phyloP scores from a whole-genome alignment of 2,329 filamentous ascomycete genomes.

The Stagonosporopsis chrysanthemi region DNA sequence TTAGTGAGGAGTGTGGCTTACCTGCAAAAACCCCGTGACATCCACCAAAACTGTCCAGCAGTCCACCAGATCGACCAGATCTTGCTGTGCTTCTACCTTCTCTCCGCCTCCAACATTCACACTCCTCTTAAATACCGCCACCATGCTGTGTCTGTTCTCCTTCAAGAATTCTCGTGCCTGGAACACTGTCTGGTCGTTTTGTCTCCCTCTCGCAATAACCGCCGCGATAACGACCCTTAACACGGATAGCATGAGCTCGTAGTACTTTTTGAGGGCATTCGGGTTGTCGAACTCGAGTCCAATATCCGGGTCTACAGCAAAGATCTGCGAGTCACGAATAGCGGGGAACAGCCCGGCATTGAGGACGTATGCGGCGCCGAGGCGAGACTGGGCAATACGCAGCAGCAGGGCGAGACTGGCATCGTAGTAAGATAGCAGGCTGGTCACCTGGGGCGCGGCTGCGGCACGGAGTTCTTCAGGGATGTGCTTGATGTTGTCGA shows the following conservation, averaged over 20 bases:
- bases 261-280: conserved; percentile 79
- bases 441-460: conserved; percentile 57
- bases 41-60: conserved; percentile 83
- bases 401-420: conserved; percentile 83
- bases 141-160: conserved; percentile 82
- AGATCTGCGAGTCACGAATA: conserved; percentile 82
- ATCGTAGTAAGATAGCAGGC: conserved; percentile 68
- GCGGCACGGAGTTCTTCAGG: conserved; percentile 67
- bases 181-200: conserved; percentile 75
- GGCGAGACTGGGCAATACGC: conserved; percentile 80
- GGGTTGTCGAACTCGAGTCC: conserved; percentile 77
- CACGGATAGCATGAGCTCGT: conserved; percentile 80
- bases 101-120: conserved; percentile 71
- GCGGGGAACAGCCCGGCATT: conserved; percentile 87
- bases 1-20: conserved; percentile 50
- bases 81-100: conserved; percentile 66
- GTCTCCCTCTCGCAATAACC: conserved; percentile 79
- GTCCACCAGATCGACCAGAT: conserved; percentile 80
- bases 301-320: conserved; percentile 89
- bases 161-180: conserved; percentile 81
- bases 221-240: conserved; percentile 83
- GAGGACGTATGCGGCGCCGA: conserved; percentile 86
- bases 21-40: conserved; percentile 85
- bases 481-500: conserved; percentile 84
- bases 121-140: conserved; percentile 88